A percentile compares a stretch with the other conserved stretches of the same genome.
phyloP scores from a whole-genome alignment of 1,284 basidiomycete species.

The Pisolithus thermaeus region DNA sequence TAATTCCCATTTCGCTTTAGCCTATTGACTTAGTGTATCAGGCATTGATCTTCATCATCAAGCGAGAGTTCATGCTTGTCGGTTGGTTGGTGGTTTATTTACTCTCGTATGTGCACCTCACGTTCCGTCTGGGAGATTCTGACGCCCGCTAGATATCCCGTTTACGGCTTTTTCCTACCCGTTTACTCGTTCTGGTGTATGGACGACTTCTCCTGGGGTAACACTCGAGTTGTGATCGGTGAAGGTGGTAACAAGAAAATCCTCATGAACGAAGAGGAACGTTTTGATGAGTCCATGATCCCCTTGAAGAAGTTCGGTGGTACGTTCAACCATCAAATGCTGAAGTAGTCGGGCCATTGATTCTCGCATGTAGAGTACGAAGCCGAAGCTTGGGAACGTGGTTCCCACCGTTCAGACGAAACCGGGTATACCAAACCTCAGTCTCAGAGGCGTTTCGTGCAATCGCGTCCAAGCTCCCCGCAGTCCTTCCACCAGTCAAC shows the following conservation, averaged over 20 bases:
- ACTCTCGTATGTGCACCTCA: constrained; percentile 51
- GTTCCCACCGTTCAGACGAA: constrained; percentile 74
- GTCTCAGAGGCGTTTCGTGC: constrained; percentile 44
- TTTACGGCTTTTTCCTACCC: constrained; percentile 97
- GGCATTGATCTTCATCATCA: constrained; percentile 92
- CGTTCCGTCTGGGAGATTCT: not conserved
- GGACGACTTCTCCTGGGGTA: constrained; percentile 99
- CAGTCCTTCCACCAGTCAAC: constrained; percentile 63
- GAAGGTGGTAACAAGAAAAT: constrained; percentile 97
- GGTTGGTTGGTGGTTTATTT: constrained; percentile 99
- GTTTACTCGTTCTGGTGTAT: constrained; percentile 99
- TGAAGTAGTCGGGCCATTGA: constrained; percentile 4
- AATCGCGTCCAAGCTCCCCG: constrained; percentile 53
- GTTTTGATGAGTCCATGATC: constrained; percentile 97
- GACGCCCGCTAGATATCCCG: constrained; percentile 60
- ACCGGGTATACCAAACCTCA: constrained; percentile 58
- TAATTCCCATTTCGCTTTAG: constrained; percentile 26
- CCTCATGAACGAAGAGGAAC: constrained; percentile 91
- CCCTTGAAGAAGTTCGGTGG: constrained; percentile 96
- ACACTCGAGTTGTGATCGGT: constrained; percentile 91
- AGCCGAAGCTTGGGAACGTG: constrained; percentile 81
- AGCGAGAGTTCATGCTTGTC: constrained; percentile 96
- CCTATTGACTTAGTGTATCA: constrained; percentile 27
- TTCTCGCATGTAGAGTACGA: constrained; percentile 68
- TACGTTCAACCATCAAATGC: constrained; percentile 34